Evolutionary conservation across 106 monocot genomes (phyloP).

Genomic region (Hemerocallis citrina): DNA sequence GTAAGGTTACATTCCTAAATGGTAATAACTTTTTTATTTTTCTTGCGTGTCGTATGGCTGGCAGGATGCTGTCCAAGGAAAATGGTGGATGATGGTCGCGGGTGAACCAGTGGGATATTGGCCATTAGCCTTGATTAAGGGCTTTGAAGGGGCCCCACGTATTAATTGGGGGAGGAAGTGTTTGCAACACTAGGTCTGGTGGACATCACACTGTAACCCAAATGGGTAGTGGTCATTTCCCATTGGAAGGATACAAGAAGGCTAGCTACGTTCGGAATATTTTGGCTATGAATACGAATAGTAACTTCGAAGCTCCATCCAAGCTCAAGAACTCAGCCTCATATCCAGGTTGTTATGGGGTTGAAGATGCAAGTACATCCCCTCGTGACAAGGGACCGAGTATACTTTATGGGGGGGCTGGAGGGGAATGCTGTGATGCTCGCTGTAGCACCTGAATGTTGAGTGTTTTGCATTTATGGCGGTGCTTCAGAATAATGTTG

Average conservation of each 20-base stretch:
- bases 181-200: background rate
- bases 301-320: background rate
- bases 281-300: background rate
- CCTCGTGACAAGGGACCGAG: background rate
- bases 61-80: too few relatives aligned
- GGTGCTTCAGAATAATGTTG: too few relatives aligned
- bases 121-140: background rate
- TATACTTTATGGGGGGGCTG: background rate
- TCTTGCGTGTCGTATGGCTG: too few relatives aligned
- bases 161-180: background rate
- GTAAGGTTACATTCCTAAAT: too few relatives aligned
- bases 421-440: background rate
- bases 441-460: background rate
- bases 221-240: background rate
- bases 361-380: background rate
- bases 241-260: background rate
- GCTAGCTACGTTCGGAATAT: background rate
- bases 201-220: background rate
- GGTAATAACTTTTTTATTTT: too few relatives aligned
- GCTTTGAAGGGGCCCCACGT: background rate
- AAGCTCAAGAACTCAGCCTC: background rate
- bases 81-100: background rate
- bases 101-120: background rate
- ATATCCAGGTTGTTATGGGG: background rate
- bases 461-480: background rate